phyloP scores from a whole-genome alignment of 2,329 filamentous ascomycete genomes.

The Fusarium nematophilum region DNA sequence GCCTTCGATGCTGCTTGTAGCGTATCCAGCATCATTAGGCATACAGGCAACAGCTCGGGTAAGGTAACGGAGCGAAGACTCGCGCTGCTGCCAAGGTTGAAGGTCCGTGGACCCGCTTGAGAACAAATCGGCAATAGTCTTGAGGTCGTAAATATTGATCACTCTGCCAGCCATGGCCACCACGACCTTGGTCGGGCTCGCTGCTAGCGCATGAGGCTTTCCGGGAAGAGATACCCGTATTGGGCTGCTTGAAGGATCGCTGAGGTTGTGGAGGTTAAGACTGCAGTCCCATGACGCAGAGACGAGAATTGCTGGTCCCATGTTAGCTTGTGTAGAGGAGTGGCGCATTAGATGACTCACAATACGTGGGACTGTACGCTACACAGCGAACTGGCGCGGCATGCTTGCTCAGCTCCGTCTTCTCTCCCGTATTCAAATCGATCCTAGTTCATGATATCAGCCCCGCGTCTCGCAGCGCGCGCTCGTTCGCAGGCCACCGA shows the following conservation, averaged over 20 bases:
- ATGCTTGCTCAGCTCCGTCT: slow-evolving; percentile 83
- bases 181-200: slow-evolving; percentile 83
- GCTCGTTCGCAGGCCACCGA: slow-evolving; percentile 48
- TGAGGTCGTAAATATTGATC: slow-evolving; percentile 94
- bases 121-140: slow-evolving; percentile 69
- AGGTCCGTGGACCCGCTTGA: slow-evolving; percentile 59
- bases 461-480: slow-evolving; percentile 6
- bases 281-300: slow-evolving; percentile 95
- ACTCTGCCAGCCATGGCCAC: slow-evolving; percentile 95
- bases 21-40: slow-evolving; percentile 95
- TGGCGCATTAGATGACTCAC: slow-evolving; percentile 52
- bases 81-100: slow-evolving; percentile 90
- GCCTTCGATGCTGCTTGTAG: slow-evolving; percentile 91
- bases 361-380: slow-evolving; percentile 81
- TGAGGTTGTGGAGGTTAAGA: slow-evolving; percentile 82
- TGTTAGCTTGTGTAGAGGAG: slow-evolving; percentile 26
- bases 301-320: slow-evolving; percentile 73
- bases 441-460: slow-evolving; percentile 56
- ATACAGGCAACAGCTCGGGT: slow-evolving; percentile 94
- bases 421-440: slow-evolving; percentile 76
- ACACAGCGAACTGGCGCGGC: slow-evolving; percentile 83
- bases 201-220: slow-evolving; percentile 89
- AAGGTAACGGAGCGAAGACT: slow-evolving; percentile 96
- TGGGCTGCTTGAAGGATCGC: slow-evolving; percentile 62
- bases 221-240: slow-evolving; percentile 78